Evolutionary conservation across 306 rosid genomes (phyloP).

Genomic region (Castanopsis chinensis): DNA sequence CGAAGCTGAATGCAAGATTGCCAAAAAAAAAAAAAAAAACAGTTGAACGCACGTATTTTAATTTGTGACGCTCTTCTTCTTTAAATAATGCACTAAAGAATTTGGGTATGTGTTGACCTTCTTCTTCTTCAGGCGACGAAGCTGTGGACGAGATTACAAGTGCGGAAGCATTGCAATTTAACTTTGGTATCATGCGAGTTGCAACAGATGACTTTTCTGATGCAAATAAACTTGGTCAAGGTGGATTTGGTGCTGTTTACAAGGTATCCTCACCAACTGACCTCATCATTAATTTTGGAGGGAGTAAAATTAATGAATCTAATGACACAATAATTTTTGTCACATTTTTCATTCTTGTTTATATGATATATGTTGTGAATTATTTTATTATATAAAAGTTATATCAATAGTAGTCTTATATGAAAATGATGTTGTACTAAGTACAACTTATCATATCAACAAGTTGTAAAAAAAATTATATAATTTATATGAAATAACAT

Average conservation of each 20-base stretch:
- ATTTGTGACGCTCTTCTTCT: neutral
- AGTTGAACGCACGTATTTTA: neutral
- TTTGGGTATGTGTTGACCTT: neutral
- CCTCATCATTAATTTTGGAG: too few species aligned
- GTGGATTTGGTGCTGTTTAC: neutral
- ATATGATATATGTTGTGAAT: too few species aligned
- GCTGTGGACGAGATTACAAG: neutral
- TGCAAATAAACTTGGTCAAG: neutral
- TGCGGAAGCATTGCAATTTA: neutral
- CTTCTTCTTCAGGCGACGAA: neutral
- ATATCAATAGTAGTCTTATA: too few species aligned
- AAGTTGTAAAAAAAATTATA: neutral
- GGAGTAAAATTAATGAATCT: too few species aligned
- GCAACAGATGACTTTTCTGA: neutral
- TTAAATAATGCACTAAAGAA: neutral
- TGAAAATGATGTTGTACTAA: too few species aligned
- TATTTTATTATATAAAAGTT: too few species aligned
- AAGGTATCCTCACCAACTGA: neutral
- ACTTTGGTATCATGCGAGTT: neutral
- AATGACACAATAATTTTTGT: too few species aligned
- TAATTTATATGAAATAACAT: neutral
- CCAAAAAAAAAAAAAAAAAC: too few species aligned
- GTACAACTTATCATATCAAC: too few species aligned
- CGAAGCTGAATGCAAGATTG: too few species aligned
- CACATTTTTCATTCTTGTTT: too few species aligned